A percentile compares a stretch with the other conserved stretches of the same genome.
Conservation (phyloP, 129 eudicot genomes). For the Erigeron canadensis region DNA sequence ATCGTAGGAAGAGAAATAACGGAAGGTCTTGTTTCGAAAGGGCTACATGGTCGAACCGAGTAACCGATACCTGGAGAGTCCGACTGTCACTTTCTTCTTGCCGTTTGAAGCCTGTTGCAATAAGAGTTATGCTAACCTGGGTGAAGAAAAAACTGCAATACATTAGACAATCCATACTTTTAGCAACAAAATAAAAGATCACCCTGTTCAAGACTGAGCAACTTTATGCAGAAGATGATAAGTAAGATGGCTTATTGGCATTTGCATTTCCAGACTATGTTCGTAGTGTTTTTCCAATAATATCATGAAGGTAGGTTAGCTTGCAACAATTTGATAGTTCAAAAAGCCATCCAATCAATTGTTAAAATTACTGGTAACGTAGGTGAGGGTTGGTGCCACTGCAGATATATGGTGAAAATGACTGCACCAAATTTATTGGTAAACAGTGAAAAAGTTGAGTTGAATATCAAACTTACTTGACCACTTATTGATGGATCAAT, state of each 20-base stretch:
- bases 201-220: neutral
- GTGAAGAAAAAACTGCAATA: neutral
- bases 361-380: neutral
- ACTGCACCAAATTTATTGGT: too few species aligned
- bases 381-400: neutral
- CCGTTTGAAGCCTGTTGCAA: conserved; percentile 94
- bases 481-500: conserved; percentile 81
- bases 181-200: neutral
- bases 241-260: neutral
- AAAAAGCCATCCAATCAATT: neutral
- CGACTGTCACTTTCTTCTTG: conserved; percentile 81
- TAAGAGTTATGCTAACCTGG: conserved; percentile 91
- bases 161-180: neutral
- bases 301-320: neutral
- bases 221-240: neutral
- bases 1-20: neutral
- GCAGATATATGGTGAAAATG: neutral
- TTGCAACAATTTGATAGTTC: neutral
- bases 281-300: neutral
- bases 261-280: neutral
- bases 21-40: neutral
- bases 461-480: conserved; percentile 58
- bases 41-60: conserved; percentile 14
- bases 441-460: neutral
- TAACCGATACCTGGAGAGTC: conserved; percentile 58